Evolutionary conservation across 106 monocot species (phyloP).

Genomic region (Cymbidium sinense): DNA sequence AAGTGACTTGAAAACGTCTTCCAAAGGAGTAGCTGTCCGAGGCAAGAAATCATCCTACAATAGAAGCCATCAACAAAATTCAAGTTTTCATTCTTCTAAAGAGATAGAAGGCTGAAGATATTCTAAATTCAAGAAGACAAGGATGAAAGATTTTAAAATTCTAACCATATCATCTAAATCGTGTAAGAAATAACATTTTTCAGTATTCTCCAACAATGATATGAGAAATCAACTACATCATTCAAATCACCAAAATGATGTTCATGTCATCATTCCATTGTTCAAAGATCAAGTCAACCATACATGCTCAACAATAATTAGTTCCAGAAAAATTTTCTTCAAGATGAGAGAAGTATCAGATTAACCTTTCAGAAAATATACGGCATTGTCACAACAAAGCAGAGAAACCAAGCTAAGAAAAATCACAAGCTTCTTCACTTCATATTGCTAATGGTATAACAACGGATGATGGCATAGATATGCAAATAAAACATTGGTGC

Average conservation of each 20-base stretch:
- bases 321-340: background rate
- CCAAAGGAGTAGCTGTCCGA: slow-evolving; percentile 80
- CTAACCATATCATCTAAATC: background rate
- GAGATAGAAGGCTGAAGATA: background rate
- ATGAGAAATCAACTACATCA: background rate
- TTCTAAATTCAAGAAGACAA: background rate
- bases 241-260: background rate
- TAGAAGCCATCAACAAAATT: slow-evolving; percentile 6
- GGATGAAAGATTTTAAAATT: background rate
- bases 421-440: background rate
- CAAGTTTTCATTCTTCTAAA: background rate
- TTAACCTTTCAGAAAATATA: background rate
- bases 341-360: background rate
- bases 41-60: slow-evolving; percentile 96
- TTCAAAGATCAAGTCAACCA: background rate
- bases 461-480: background rate
- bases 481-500: background rate
- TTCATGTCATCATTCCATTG: background rate
- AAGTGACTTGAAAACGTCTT: slow-evolving; percentile 90
- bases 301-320: background rate
- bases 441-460: background rate
- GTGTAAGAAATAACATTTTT: background rate
- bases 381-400: background rate
- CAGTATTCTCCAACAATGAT: background rate
- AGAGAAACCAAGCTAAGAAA: background rate